phyloP scores from a whole-genome alignment of 2,329 filamentous ascomycete species.

The Epichloe gansuensis region DNA sequence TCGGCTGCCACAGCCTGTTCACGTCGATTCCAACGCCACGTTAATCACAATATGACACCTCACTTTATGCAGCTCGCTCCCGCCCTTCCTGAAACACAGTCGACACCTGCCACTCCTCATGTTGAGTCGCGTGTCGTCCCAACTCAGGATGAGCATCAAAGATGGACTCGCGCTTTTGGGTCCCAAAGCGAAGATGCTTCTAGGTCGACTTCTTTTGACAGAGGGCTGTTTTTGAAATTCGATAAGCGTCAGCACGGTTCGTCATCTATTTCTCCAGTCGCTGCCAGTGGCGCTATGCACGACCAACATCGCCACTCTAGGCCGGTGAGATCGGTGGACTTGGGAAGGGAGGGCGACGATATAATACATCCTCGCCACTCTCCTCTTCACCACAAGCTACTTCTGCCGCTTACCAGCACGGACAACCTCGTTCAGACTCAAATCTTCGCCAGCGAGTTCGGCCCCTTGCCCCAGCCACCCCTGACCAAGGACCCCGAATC shows the following conservation, averaged over 20 bases:
- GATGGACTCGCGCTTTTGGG: constrained; percentile 29
- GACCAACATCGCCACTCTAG: constrained; percentile 30
- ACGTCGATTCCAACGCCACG: constrained; percentile 27
- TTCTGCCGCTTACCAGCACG: constrained; percentile 27
- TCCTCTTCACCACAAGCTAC: constrained; percentile 24
- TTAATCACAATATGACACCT: constrained; percentile 30
- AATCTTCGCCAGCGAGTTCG: constrained; percentile 24
- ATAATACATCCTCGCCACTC: constrained; percentile 24
- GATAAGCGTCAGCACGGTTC: constrained; percentile 54
- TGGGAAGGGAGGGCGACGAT: constrained; percentile 18
- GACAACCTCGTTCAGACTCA: constrained; percentile 32
- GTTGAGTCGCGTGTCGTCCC: constrained; percentile 21
- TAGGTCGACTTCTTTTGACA: constrained; percentile 52
- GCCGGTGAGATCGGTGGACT: constrained; percentile 33
- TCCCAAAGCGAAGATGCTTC: constrained; percentile 31
- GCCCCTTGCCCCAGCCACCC: background rate
- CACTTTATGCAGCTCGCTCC: constrained; percentile 30
- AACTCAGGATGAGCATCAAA: constrained; percentile 28
- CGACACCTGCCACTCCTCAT: constrained; percentile 25
- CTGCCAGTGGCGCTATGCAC: constrained; percentile 48
- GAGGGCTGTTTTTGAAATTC: constrained; percentile 42
- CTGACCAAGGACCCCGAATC: background rate
- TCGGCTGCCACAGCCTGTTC: constrained; percentile 3
- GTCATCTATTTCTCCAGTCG: constrained; percentile 39
- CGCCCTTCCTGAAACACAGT: constrained; percentile 15